phyloP scores from a whole-genome alignment of 768 basidiomycete genomes.

The Lactarius sanguifluus region DNA sequence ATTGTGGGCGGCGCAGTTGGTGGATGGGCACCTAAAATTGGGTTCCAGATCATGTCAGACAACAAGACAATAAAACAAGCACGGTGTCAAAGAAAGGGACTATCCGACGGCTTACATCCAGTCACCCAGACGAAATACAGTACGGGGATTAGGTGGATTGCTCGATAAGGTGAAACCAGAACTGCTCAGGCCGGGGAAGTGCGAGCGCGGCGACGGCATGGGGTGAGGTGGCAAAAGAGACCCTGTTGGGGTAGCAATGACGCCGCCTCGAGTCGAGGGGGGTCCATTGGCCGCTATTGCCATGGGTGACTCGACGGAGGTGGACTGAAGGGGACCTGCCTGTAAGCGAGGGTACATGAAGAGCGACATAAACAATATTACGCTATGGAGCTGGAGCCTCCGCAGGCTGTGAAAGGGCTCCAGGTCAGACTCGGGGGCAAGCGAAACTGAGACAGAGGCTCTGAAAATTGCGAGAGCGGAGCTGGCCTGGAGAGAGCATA shows the following conservation, averaged over 20 bases:
- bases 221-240: constrained; percentile 4
- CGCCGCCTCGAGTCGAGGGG: neutral
- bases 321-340: constrained; percentile 9
- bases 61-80: neutral
- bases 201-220: neutral
- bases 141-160: constrained; percentile 70
- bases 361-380: neutral
- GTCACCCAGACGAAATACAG: constrained; percentile 65
- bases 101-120: constrained; percentile 61
- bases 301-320: constrained; percentile 9
- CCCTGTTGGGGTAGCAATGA: neutral
- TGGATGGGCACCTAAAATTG: constrained; percentile 56
- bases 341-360: constrained; percentile 6
- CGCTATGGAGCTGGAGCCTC: constrained; percentile 40
- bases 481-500: constrained; percentile 45
- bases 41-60: constrained; percentile 12
- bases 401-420: constrained; percentile 59
- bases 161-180: constrained; percentile 54
- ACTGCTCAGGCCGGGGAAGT: constrained; percentile 3
- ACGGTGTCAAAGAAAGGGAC: too few species aligned
- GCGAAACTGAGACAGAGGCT: constrained; percentile 45
- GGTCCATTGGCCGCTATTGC: constrained; percentile 6
- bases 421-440: constrained; percentile 63
- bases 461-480: constrained; percentile 53
- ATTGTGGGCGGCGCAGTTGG: constrained; percentile 77